Base-by-base conservation (phyloP, 495 filamentous ascomycete species). In the Neurospora sp. region DNA sequence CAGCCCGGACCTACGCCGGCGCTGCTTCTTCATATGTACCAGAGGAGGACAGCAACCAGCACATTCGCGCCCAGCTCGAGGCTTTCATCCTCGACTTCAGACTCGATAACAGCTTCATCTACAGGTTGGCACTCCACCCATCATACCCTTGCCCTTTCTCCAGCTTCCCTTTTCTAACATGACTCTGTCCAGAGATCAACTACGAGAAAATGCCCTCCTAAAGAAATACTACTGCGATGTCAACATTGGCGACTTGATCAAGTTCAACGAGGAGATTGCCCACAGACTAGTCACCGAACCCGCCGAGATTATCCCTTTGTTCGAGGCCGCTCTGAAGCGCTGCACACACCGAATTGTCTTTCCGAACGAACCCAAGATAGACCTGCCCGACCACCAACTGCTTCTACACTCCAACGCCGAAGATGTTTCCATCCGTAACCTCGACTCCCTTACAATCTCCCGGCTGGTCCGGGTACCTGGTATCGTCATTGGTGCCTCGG, bases 141-240 rank as follows among this genome's bases (percentile, higher is more conserved):
- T 3, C 48, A 45, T 20, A 41, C n/a, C 4, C 12, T 35, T 72
- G 0, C 17, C n/a, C 12, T 10, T 27, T 69, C 42, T 38, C 69
- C 4, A 45, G 6, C 9, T 22, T 53, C 45, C 9, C 31, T 0
- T 31, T 22, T 27, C 3, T 65, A 65, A 65, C 53, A 37, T 35
- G 27, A 65, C 12, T 8, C 27, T 27, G 6, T 70, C 39, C 76
- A 97, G 96, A 84, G 96, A 99, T 78, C 96, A 97, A 84, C 87
- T 99, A 72, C 90, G 94, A 74, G 94, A 98, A 78, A 98, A 99
- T 84, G 94, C 94, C 40, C 87, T 99, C 0, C 89, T 97, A 14
- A 97, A 97, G 79, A 92, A 95, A 77, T 98, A 94, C 82, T 97
- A 91, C 83, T 98, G 96, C 83, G 96, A 99, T 81, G 90, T 99